Evolutionary conservation across 192 early-diverging fungal genomes (phyloP).

Genomic region (Backusella sp.): DNA sequence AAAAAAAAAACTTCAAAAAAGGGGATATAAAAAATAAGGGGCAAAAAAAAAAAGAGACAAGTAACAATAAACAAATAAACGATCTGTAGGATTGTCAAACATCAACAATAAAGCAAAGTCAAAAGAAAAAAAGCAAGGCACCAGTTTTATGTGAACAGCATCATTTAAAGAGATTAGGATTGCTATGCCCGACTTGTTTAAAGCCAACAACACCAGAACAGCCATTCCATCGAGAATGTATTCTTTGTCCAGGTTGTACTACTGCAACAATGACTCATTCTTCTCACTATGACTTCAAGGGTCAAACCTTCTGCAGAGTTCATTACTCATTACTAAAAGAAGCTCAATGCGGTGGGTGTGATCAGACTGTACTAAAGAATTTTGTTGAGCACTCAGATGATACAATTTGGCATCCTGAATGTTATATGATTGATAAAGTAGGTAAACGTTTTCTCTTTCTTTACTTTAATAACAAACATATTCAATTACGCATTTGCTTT

Average conservation of each 20-base stretch:
- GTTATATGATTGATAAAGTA: constrained; percentile 90
- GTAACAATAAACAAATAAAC: neutral
- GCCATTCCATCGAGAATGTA: constrained; percentile 9
- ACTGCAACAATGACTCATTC: neutral
- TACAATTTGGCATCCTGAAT: constrained; percentile 81
- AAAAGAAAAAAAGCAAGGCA: neutral
- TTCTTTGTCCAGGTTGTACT: constrained; percentile 6
- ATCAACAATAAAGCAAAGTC: neutral
- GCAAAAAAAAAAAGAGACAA: neutral
- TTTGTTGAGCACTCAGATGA: constrained; percentile 72
- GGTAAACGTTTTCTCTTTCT: neutral
- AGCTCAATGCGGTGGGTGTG: constrained; percentile 77
- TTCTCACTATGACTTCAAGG: constrained; percentile 82
- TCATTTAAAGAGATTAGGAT: neutral
- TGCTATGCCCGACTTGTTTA: constrained; percentile 3
- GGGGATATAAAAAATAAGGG: constrained; percentile 9
- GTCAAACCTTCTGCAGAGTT: constrained; percentile 72
- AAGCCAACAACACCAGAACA: neutral
- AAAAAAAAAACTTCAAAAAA: constrained; percentile 9
- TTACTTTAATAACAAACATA: neutral
- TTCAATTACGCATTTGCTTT: neutral
- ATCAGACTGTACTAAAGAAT: constrained; percentile 75
- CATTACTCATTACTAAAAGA: constrained; percentile 79
- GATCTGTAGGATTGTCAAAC: constrained; percentile 7
- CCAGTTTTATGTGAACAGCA: neutral